These are phyloP conservation scores for Cardiosporidium cionae DNA, from an alignment of 169 alveolate genomes.

Conservation along the genomic window DNA sequence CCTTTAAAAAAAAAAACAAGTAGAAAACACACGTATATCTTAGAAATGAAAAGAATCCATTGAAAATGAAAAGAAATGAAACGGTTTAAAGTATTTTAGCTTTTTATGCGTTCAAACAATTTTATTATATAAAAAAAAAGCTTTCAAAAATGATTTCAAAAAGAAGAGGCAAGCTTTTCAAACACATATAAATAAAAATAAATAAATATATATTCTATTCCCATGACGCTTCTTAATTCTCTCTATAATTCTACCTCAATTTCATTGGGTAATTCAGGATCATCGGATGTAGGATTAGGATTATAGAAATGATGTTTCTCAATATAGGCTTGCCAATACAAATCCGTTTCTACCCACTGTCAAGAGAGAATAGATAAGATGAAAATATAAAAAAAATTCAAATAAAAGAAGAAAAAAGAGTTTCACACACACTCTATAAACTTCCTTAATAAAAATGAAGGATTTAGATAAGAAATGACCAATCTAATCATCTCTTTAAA, in stretches of 20 bases:
- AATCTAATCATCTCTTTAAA: background rate
- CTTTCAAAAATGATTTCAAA: no score
- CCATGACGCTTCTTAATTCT: background rate
- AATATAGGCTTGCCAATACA: conserved; percentile 77
- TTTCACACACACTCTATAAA: background rate
- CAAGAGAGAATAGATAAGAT: background rate
- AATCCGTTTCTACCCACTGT: conserved; percentile 74
- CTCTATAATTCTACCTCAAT: background rate
- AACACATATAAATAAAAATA: no score
- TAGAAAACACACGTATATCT: background rate
- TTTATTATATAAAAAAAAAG: no score
- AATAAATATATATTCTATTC: background rate
- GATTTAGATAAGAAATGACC: background rate
- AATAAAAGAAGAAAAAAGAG: background rate
- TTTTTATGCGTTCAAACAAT: no score
- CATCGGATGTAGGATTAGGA: background rate
- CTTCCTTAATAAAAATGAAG: background rate
- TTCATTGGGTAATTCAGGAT: conserved; percentile 24
- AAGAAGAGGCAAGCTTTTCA: background rate
- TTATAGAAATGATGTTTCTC: conserved; percentile 57
- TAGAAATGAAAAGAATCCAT: background rate
- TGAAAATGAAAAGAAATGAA: background rate
- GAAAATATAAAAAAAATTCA: background rate
- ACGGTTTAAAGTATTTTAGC: background rate
- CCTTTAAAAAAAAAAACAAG: background rate